Base-by-base conservation (phyloP, 208 protist species). In the Leishmania major region DNA sequence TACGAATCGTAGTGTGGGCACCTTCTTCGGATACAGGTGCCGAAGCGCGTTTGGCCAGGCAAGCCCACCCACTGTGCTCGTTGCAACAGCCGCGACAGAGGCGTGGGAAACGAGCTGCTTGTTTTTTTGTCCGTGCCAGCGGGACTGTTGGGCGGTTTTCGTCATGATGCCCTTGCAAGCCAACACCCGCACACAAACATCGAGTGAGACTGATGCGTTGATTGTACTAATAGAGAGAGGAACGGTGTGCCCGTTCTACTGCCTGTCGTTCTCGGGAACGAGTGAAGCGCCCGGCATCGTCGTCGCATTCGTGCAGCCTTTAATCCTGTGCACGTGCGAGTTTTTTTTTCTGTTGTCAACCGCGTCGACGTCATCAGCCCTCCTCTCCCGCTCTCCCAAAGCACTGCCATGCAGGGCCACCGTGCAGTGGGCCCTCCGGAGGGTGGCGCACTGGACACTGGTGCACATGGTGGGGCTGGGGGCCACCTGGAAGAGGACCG, bases 1-100 rank as follows among this genome's bases (percentile, higher is more conserved):
- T 84, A 84, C 62, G 82, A 86, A 22, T 82, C 82, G 8, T 86
- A 74, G 64, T 40, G 45, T 37, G 40, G 15, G 8, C 15, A 3
- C 22, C 3, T 19, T 40, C 62, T 40, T 40, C 15, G 28, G 31
- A 69, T 19, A 1, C 62, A 79, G 77, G 13, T 51, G 73, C 25
- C 81, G 64, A 77, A 28, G 51, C 62, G 17, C 15, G 31, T 40
- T 69, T 17, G 31, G 15, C 31, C 13, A 40, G 31, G 31, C 28
- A 40, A 10, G 57, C 15, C 31, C 31, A 40, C 5, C 62, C 31
- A 31, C 2, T 31, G 31, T 22, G 59, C 13, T 69, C 31, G 31
- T 10, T 1, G 40, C 40, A 8, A 8, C 5, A 40, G 15, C 7
- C 10, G 62, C 62, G 15, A 40, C 31, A 69, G 62, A 69, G 8